Base-by-base conservation (phyloP, 306 rosid genomes). In the Cicer arietinum region DNA sequence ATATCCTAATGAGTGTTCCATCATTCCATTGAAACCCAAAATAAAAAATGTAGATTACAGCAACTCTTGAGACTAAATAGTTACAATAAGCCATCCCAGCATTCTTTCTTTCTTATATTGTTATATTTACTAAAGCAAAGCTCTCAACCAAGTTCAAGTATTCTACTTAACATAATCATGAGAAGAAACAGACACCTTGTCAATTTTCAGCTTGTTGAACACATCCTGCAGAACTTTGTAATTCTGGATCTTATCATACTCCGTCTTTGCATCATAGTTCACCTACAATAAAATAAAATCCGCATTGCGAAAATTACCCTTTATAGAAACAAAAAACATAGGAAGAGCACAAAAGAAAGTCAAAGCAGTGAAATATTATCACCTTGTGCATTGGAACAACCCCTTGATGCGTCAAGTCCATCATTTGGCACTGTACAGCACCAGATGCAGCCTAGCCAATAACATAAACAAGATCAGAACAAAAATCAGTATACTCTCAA, bases 371-470 rank as follows among this genome's bases (percentile, higher is more conserved):
- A 6, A 20, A 71, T 10, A 10, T 51, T 17, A 7, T 83, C 43
- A 91, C 98, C 92, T 91, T 94, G 87, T 94, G 97, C 97, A 94
- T 94, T 79, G 98, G 98, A 84, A 94, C 98, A 74, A 80, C 90
- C 66, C 97, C 98, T 1, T 90, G 94, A 83, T 87, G 85, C 6
- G 98, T 88, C 87, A 88, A 87, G 69, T 94, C 97, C 84, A 94
- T 88, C 89, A 91, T 88, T 83, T 94, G 98, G 78, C 98, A 94
- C 82, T 94, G 98, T 73, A 94, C 97, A 73, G 93, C 97, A 67
- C 98, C 98, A n/a, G 98, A 90, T 68, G 97, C 94, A 71, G 97
- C 98, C 98, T 94, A 77, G 18, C 30, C 82, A 88, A 69, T 64
- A 81, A 40, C 14, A 80, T 30, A 63, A 52, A 70, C 65, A 73